A percentile compares a stretch with the other conserved stretches of the same genome.
Evolutionary conservation across 2,329 filamentous ascomycete genomes (phyloP).

Genomic region (Beauveria australis): DNA sequence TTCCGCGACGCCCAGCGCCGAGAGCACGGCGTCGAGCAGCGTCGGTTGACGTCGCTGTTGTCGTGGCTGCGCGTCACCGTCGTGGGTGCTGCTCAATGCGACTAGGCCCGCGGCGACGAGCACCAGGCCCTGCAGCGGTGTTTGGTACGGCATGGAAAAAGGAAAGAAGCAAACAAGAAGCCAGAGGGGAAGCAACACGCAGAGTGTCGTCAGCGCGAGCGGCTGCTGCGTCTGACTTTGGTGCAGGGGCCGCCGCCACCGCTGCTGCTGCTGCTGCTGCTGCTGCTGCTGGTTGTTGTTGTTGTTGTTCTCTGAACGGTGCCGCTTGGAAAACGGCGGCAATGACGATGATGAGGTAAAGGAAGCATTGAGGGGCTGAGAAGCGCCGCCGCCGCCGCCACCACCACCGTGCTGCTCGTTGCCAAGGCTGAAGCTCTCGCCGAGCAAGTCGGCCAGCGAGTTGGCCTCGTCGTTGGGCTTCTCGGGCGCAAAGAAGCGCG

Average conservation of each 20-base stretch:
- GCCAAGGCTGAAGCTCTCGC: conserved; percentile 34
- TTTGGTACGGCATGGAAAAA: conserved; percentile 17
- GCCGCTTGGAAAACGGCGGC: not conserved
- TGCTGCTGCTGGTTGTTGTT: too few species aligned
- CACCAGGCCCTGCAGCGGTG: conserved; percentile 21
- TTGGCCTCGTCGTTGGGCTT: conserved; percentile 32
- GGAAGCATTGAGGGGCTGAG: not conserved
- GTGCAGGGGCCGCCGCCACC: too few species aligned
- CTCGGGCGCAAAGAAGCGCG: conserved; percentile 49
- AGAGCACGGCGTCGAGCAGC: conserved; percentile 17
- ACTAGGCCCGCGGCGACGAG: conserved; percentile 22
- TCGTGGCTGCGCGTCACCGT: conserved; percentile 7
- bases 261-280: too few species aligned
- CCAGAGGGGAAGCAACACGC: conserved; percentile 20
- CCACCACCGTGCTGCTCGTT: conserved; percentile 17
- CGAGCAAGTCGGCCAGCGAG: conserved; percentile 36
- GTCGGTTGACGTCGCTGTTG: conserved; percentile 10
- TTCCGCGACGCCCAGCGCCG: conserved; percentile 24
- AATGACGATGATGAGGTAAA: not conserved
- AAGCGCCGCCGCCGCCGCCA: not conserved
- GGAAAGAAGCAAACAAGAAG: conserved; percentile 14
- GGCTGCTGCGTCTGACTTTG: too few species aligned
- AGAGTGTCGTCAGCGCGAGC: conserved; percentile 17
- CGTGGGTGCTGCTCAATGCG: conserved; percentile 23
- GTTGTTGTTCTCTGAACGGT: too few species aligned